Base-by-base conservation (phyloP, 2,329 filamentous ascomycete species). In the Aspergillus caelatus region DNA sequence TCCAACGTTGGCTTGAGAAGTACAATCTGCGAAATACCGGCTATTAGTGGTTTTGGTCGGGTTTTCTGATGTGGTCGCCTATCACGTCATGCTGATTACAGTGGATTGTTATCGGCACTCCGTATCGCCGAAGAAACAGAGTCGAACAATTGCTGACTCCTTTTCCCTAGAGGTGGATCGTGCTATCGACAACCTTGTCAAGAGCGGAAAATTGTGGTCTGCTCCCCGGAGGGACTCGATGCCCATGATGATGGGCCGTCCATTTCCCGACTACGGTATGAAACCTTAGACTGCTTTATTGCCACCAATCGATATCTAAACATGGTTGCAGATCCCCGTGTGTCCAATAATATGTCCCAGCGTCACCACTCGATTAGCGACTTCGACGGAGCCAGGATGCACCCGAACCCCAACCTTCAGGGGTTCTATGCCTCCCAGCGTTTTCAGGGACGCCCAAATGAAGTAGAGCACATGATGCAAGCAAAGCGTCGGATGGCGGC, bases 401-500 rank as follows among this genome's bases (percentile, higher is more conserved):
- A 52, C 48, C 48, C 48, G 67, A 86, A 86, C 62, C 88, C 91
- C 69, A 94, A 95, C 79, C 85, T 95, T 64, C 94, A 97, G 80
- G 94, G 91, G 78, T 98, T 94, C 80, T 98, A 97, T 81, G 92
- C 93, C 76, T 89, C 89, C 73, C 95, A 98, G 83, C 91, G 94
- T 77, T 95, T 96, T 81, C 93, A 94, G 82, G 88, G 85, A 84
- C 93, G 85, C 82, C 93, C 86, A 82, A 94, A 86, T 85, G 95
- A 98, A 84, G 92, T 93, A 80, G 95, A 98, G 84, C 94, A 97
- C 84, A 93, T 97, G 89, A 92, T 97, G 86, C 95, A 98, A 88
- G 94, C 93, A 75, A 98, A 98, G 88, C 93, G 95, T 84, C 91
- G 94, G 85, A 96, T 98, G 92, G 95, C 95, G 76, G 95, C 95